Evolutionary conservation across 192 early-diverging fungal genomes (phyloP).

Genomic region (Coemansia sp.): DNA sequence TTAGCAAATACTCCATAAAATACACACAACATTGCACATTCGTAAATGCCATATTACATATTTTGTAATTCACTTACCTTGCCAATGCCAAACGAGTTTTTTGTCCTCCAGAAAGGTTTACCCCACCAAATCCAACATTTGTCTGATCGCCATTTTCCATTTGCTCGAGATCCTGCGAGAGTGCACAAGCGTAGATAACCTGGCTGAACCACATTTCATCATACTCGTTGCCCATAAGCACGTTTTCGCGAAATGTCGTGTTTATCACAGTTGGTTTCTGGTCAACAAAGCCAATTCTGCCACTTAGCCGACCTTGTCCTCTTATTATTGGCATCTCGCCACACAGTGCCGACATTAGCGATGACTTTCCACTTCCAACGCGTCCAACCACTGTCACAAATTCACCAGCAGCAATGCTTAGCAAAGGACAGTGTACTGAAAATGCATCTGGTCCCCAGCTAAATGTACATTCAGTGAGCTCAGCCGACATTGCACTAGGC

Average conservation of each 20-base stretch:
- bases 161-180: conserved; percentile 23
- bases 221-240: conserved; percentile 40
- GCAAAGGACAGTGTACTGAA: conserved; percentile 59
- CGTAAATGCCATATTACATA: neutral
- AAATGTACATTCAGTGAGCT: conserved; percentile 26
- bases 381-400: conserved; percentile 81
- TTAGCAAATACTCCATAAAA: neutral
- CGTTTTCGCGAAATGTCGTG: conserved; percentile 51
- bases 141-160: conserved; percentile 42
- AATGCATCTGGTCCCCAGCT: conserved; percentile 37
- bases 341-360: conserved; percentile 65
- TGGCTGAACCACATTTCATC: conserved; percentile 24
- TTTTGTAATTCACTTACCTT: conserved; percentile 17
- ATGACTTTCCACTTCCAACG: conserved; percentile 74
- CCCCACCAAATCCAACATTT: conserved; percentile 58
- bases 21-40: neutral
- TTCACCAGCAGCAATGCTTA: conserved; percentile 64
- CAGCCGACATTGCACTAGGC: neutral
- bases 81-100: conserved; percentile 65
- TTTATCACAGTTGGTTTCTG: conserved; percentile 49
- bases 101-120: conserved; percentile 64
- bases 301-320: conserved; percentile 68
- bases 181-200: conserved; percentile 34
- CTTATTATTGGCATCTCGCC: conserved; percentile 78
- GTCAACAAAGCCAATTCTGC: conserved; percentile 52